These are phyloP conservation scores for Didymella keratinophila DNA, from an alignment of 2,329 filamentous ascomycete species.

Conservation along the genomic window DNA sequence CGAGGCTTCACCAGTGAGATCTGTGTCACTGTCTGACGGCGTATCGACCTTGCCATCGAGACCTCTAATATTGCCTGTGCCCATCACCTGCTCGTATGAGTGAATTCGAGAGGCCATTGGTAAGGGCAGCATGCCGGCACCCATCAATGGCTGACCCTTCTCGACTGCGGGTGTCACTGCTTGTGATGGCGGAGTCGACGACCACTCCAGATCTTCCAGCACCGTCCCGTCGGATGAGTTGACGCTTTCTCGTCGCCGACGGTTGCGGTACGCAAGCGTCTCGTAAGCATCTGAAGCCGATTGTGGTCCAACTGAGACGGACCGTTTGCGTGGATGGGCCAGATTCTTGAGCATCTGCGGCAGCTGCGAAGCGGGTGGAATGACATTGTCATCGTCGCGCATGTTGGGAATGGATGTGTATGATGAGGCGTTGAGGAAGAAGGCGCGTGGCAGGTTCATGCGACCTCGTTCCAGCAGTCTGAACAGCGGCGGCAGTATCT, in stretches of 20 bases:
- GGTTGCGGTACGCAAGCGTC: slow-evolving; percentile 87
- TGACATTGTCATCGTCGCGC: slow-evolving; percentile 82
- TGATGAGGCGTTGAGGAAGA: slow-evolving; percentile 89
- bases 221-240: slow-evolving; percentile 51
- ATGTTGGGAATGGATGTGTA: slow-evolving; percentile 83
- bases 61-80: slow-evolving; percentile 62
- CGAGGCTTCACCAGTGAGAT: slow-evolving; percentile 38
- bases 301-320: slow-evolving; percentile 90
- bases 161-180: slow-evolving; percentile 42
- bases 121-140: slow-evolving; percentile 58
- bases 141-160: slow-evolving; percentile 46
- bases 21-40: slow-evolving; percentile 46
- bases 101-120: slow-evolving; percentile 59
- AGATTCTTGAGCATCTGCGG: slow-evolving; percentile 83
- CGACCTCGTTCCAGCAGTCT: slow-evolving; percentile 82
- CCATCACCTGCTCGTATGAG: slow-evolving; percentile 78
- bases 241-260: slow-evolving; percentile 67
- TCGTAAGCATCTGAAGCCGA: slow-evolving; percentile 97
- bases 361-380: slow-evolving; percentile 88
- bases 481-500: slow-evolving; percentile 82
- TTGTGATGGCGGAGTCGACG: slow-evolving; percentile 24
- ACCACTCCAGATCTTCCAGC: slow-evolving; percentile 39
- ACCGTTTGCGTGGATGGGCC: slow-evolving; percentile 79
- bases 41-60: slow-evolving; percentile 18
- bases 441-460: slow-evolving; percentile 81